These are phyloP conservation scores for Suillus plorans DNA, from an alignment of 768 basidiomycete genomes.

Conservation along the genomic window DNA sequence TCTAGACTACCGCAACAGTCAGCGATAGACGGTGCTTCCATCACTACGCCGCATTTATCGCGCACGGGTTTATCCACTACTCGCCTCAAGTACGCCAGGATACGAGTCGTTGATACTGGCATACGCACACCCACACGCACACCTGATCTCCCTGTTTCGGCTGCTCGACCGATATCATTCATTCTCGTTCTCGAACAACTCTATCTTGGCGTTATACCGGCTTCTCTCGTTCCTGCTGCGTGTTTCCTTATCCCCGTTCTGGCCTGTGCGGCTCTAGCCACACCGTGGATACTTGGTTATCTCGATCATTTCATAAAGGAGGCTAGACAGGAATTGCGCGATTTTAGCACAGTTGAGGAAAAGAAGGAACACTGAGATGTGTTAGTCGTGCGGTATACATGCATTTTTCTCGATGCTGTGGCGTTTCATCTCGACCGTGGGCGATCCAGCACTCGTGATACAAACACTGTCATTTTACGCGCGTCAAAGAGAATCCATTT, in stretches of 20 bases:
- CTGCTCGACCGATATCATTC: conserved; percentile 42
- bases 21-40: not conserved
- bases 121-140: conserved; percentile 46
- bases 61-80: conserved; percentile 20
- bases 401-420: conserved; percentile 21
- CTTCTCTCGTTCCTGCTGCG: conserved; percentile 42
- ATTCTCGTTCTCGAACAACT: conserved; percentile 58
- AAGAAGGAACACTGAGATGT: conserved; percentile 23
- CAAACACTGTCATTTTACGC: conserved; percentile 2
- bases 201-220: conserved; percentile 57
- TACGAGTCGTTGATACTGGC: conserved; percentile 54
- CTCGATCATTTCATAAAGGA: conserved; percentile 22
- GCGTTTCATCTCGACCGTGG: conserved; percentile 3
- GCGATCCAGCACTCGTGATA: conserved; percentile 3
- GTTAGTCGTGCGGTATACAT: conserved; percentile 20
- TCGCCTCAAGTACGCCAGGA: conserved; percentile 54
- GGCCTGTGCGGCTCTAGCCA: conserved; percentile 20
- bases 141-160: conserved; percentile 15
- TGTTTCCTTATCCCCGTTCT: conserved; percentile 29
- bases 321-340: conserved; percentile 24
- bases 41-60: conserved; percentile 2
- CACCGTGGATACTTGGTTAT: conserved; percentile 18
- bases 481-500: conserved; percentile 2
- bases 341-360: conserved; percentile 1
- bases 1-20: conserved; percentile 11